These are phyloP conservation scores for Myriosclerotinia scirpicola DNA, from an alignment of 2,329 filamentous ascomycete genomes.

Conservation along the genomic window DNA sequence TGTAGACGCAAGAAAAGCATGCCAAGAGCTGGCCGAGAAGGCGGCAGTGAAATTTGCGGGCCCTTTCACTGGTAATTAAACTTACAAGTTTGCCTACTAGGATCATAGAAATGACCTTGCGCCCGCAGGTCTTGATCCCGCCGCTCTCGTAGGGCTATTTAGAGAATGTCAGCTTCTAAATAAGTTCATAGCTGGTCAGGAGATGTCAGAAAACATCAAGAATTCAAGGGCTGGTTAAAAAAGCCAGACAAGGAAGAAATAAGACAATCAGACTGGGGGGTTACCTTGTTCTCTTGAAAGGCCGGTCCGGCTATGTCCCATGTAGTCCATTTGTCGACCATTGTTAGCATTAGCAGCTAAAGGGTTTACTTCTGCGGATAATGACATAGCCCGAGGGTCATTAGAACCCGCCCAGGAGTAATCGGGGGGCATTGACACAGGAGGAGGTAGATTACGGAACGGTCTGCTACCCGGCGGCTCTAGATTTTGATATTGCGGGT, in stretches of 20 bases:
- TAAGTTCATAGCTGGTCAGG: neutral
- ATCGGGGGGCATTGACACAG: neutral
- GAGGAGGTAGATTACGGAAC: neutral
- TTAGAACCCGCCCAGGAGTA: conserved; percentile 1
- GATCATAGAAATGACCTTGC: neutral
- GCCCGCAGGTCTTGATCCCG: neutral
- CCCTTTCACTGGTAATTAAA: neutral
- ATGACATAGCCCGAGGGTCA: neutral
- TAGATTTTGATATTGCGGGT: conserved; percentile 1
- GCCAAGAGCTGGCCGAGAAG: neutral
- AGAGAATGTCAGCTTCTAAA: conserved; percentile 4
- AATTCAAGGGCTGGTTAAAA: neutral
- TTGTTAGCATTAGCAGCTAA: neutral
- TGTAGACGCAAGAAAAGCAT: neutral
- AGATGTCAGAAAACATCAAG: neutral
- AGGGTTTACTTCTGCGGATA: neutral
- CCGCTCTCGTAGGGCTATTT: conserved; percentile 2
- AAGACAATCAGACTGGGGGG: neutral
- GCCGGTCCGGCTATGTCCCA: neutral
- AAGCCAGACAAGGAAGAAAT: neutral
- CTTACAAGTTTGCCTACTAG: conserved; percentile 8
- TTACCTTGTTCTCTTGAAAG: conserved; percentile 10
- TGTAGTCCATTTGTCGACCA: neutral
- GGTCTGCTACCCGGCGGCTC: neutral
- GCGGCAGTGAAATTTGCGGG: neutral